Base-by-base conservation (phyloP, 78 protist genomes). In the Fonticula alba region DNA sequence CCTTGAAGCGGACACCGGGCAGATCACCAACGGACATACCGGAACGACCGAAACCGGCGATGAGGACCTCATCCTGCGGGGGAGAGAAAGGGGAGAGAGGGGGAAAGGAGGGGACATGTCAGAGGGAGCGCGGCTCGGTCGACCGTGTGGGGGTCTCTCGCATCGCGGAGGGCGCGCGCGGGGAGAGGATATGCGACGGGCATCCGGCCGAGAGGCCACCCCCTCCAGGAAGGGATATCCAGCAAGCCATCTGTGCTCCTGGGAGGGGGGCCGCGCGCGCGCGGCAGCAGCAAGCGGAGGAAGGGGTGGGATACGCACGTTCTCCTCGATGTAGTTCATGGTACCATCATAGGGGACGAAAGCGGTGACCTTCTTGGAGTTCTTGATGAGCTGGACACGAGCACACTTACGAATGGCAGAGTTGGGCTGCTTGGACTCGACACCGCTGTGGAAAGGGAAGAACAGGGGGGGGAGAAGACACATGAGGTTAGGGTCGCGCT, bases 1-100 rank as follows among this genome's bases (percentile, higher is more conserved):
- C 86, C 92, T 91, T 92, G 91, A 93, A 93, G 17, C 98, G 94
- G n/a, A 91, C 95, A 43, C 99, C 99, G 59, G 99, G 99, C 70
- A 97, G 83, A 89, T 97, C 99, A 81, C 99, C 99, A 47, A 88
- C 95, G 62, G 99, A 92, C 83, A 93, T 98, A 38, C 99, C 99
- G 15, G 63, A 43, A 40, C 99, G 96, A 84, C 99, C 99, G 83
- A 93, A 87, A 53, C 99, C 99, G 71, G 99, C 88, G 17, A 97
- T 88, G 62, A 97, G 89, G 26, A 97, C 99, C 75, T 91, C 94
- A 80, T 94, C 97, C 78, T 78, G 62, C 33, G 38, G 5, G n/a
- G n/a, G n/a, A 26, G 15, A 1, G 29, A 4, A n/a, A n/a, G n/a
- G n/a, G n/a, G n/a, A n/a, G n/a, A n/a, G n/a, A n/a, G n/a, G n/a